Conservation (phyloP, 257 asterid species). For the Haberlea rhodopensis region DNA sequence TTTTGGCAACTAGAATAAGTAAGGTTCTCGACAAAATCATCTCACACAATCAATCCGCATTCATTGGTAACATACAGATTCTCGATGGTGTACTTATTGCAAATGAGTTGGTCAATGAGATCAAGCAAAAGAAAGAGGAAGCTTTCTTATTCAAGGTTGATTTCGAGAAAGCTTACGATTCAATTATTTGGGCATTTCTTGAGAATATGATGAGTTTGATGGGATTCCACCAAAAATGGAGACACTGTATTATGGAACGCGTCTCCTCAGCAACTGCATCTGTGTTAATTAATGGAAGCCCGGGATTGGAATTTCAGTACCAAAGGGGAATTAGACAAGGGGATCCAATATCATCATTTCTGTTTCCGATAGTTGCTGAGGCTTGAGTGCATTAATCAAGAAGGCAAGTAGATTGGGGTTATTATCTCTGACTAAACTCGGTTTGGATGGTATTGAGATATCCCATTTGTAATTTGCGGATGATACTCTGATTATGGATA, state of each 20-base stretch:
- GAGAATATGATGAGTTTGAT: background rate
- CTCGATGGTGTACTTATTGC: background rate
- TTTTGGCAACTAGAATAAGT: background rate
- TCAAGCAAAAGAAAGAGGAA: no score
- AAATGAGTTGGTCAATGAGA: background rate
- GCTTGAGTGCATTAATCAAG: background rate
- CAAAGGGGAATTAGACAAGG: background rate
- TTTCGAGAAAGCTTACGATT: no score
- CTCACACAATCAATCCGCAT: background rate
- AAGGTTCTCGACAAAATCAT: background rate
- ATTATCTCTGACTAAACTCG: no score
- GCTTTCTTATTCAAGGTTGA: background rate
- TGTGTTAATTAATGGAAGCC: background rate
- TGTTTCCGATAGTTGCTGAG: background rate
- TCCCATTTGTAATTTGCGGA: no score
- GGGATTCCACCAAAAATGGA: background rate
- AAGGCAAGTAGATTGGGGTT: no score
- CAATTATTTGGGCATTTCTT: no score
- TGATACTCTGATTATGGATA: no score
- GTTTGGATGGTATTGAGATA: no score
- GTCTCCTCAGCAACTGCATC: background rate
- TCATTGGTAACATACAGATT: background rate
- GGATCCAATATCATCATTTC: background rate
- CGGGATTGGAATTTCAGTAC: background rate
- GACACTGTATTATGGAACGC: background rate